Evolutionary conservation across 2,329 filamentous ascomycete species (phyloP).

Genomic region (Hirsutella minnesotensis): DNA sequence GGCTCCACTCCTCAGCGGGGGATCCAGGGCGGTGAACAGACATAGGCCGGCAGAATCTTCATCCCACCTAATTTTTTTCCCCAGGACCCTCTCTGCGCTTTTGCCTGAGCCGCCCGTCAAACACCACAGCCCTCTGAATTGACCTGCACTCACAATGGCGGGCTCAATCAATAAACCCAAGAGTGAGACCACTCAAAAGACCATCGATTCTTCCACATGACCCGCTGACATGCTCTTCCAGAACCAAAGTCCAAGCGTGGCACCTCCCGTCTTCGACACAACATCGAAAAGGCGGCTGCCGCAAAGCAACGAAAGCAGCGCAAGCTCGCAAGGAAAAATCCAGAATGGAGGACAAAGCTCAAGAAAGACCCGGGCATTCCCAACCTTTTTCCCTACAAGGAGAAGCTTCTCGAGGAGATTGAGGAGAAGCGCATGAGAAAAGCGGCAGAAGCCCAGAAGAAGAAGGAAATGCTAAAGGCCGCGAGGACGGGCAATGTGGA

Average conservation of each 20-base stretch:
- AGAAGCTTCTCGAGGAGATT: constrained; percentile 86
- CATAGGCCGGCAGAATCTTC: constrained; percentile 21
- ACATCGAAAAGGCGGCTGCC: constrained; percentile 85
- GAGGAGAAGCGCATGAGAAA: constrained; percentile 77
- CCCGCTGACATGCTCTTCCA: constrained; percentile 22
- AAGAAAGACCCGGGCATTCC: constrained; percentile 98
- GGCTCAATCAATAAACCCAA: constrained; percentile 43
- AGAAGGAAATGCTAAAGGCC: constrained; percentile 61
- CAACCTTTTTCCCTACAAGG: constrained; percentile 96
- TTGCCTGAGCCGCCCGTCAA: not conserved
- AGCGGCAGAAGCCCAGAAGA: constrained; percentile 62
- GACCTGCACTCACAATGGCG: constrained; percentile 27
- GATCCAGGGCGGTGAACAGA: constrained; percentile 17
- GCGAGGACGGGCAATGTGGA: constrained; percentile 40
- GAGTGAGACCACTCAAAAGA: constrained; percentile 25
- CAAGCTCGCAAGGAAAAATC: constrained; percentile 90
- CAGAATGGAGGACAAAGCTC: constrained; percentile 85
- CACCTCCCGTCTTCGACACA: constrained; percentile 80
- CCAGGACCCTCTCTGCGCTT: constrained; percentile 1
- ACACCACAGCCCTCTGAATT: not conserved
- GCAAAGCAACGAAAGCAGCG: constrained; percentile 84
- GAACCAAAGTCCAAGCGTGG: constrained; percentile 92
- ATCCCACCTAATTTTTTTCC: constrained; percentile 27
- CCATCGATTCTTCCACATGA: not conserved
- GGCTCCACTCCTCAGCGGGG: not conserved